Conservation (phyloP, 2,329 filamentous ascomycete species). For the Colletotrichum tabaci region DNA sequence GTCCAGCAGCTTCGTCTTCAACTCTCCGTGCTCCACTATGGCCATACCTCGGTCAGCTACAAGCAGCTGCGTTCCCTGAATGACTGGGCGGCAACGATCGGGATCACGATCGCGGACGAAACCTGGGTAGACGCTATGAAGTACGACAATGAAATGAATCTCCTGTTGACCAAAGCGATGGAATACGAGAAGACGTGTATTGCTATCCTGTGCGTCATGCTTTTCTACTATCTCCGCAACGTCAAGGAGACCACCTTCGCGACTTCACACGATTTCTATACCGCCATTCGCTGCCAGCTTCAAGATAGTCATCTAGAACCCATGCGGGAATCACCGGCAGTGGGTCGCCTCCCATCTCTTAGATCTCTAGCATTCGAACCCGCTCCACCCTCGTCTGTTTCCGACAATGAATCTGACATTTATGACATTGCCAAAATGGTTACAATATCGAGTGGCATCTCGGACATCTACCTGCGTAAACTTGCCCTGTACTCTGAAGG, state of each 20-base stretch:
- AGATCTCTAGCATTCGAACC: neutral
- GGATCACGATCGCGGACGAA: neutral
- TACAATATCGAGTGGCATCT: neutral
- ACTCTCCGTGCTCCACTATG: neutral
- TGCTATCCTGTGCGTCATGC: neutral
- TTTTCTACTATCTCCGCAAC: neutral
- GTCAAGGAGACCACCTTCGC: neutral
- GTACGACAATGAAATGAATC: neutral
- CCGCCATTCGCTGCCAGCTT: too few relatives aligned
- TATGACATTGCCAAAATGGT: neutral
- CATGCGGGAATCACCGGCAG: neutral
- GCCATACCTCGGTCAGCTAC: neutral
- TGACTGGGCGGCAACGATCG: neutral
- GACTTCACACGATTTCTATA: too few relatives aligned
- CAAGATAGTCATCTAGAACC: too few relatives aligned
- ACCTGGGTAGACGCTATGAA: too few relatives aligned
- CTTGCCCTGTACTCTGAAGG: neutral
- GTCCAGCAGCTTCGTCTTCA: neutral
- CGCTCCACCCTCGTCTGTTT: rapidly evolving
- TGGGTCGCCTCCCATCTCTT: neutral
- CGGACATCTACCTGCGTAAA: neutral
- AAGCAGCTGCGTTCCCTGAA: neutral
- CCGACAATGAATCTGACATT: rapidly evolving
- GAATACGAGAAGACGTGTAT: neutral
- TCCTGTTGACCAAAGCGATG: rapidly evolving